A percentile compares a stretch with the other conserved stretches of the same genome.
These are phyloP conservation scores for Hymenoscyphus fructigenus DNA, from an alignment of 2,329 filamentous ascomycete species.

Conservation along the genomic window DNA sequence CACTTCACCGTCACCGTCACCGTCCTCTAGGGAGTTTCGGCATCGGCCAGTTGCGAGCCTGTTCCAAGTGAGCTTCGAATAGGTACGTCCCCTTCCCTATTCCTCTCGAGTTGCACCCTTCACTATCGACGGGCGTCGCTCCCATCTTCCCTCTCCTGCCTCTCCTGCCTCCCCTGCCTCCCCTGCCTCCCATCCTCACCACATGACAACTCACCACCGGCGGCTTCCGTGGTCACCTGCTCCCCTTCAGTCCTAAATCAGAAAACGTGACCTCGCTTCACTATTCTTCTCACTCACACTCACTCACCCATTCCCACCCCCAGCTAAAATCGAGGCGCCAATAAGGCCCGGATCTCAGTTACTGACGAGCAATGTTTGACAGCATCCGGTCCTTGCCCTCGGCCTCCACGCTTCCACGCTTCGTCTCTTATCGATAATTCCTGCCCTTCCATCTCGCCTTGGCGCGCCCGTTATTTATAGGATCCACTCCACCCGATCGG, in stretches of 20 bases:
- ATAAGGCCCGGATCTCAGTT: slow-evolving; percentile 3
- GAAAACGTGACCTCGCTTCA: slow-evolving; percentile 2
- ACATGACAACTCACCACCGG: slow-evolving; percentile 3
- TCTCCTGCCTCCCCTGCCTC: neutral
- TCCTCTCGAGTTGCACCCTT: neutral
- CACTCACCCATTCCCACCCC: neutral
- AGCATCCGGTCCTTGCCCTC: neutral
- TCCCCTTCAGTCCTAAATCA: no score
- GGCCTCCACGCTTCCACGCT: neutral
- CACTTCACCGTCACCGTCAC: neutral
- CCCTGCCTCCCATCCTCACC: neutral
- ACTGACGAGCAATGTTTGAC: slow-evolving; percentile 14
- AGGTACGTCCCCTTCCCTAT: neutral
- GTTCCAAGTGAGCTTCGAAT: neutral
- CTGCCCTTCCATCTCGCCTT: neutral
- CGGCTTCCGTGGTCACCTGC: neutral
- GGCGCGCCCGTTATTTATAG: slow-evolving; percentile 4
- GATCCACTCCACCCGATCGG: slow-evolving; percentile 10
- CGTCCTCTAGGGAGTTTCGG: neutral
- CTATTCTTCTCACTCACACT: neutral
- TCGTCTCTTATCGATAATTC: slow-evolving; percentile 5
- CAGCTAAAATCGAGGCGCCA: neutral
- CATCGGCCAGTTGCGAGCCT: slow-evolving; percentile 1
- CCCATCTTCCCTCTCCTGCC: neutral
- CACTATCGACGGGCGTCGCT: neutral